phyloP scores from a whole-genome alignment of 768 basidiomycete species.

The Cubamyces lactineus region DNA sequence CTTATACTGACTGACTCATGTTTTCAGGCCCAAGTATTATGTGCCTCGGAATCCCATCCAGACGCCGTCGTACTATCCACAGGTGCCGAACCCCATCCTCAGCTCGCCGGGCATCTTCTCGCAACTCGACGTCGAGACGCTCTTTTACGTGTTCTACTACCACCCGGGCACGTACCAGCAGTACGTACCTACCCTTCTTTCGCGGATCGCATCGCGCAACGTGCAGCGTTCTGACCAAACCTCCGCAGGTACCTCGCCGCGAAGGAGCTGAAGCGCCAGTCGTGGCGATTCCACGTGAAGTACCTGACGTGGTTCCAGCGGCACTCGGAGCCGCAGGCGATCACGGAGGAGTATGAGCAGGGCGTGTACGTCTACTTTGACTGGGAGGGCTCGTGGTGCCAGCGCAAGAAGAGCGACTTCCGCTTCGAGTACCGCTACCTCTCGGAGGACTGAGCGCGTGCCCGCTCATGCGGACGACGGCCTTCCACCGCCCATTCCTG shows the following conservation, averaged over 20 bases:
- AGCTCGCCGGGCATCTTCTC: constrained; percentile 84
- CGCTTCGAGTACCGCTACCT: constrained; percentile 95
- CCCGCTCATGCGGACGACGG: not conserved
- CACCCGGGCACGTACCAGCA: constrained; percentile 97
- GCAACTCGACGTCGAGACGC: constrained; percentile 93
- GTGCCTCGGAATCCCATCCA: constrained; percentile 89
- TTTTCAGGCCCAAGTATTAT: constrained; percentile 89
- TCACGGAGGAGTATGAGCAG: constrained; percentile 99
- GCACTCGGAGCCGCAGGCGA: constrained; percentile 95
- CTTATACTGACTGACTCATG: not conserved
- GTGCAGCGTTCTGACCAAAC: not conserved
- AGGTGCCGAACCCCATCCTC: constrained; percentile 78
- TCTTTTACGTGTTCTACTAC: constrained; percentile 99
- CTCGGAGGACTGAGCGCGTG: constrained; percentile 71
- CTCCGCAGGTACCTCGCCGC: constrained; percentile 84
- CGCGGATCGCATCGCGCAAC: not conserved
- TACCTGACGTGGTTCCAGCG: constrained; percentile 99
- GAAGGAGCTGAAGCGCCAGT: constrained; percentile 94
- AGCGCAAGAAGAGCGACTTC: constrained; percentile 97
- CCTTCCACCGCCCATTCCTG: too few species aligned
- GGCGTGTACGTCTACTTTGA: constrained; percentile 99
- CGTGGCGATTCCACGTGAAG: constrained; percentile 99
- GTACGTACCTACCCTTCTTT: constrained; percentile 47
- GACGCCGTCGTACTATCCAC: constrained; percentile 95
- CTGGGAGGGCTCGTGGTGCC: constrained; percentile 99